These are phyloP conservation scores for Penicillium riverlandense DNA, from an alignment of 495 filamentous ascomycete genomes.

Conservation along the genomic window DNA sequence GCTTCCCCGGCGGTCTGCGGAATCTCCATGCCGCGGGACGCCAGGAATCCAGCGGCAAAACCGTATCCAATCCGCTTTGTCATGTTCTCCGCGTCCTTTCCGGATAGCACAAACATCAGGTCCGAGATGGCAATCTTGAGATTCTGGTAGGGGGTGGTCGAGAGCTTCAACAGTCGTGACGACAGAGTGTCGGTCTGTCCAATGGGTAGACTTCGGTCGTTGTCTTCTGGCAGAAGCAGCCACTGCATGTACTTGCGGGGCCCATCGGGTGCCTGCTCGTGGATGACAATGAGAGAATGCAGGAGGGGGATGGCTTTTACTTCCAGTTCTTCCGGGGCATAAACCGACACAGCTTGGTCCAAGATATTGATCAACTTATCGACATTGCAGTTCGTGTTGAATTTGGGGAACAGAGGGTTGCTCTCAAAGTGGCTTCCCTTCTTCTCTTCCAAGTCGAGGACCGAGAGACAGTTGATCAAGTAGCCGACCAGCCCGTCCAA, in stretches of 20 bases:
- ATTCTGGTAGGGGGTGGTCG: slow-evolving; percentile 63
- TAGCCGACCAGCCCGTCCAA: slow-evolving; percentile 54
- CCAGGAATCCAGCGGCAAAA: slow-evolving; percentile 82
- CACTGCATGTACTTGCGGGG: slow-evolving; percentile 56
- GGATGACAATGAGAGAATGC: slow-evolving; percentile 61
- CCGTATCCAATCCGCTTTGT: slow-evolving; percentile 86
- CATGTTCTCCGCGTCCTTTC: slow-evolving; percentile 62
- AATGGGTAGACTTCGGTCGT: slow-evolving; percentile 70
- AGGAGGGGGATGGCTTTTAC: slow-evolving; percentile 60
- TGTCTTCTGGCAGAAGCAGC: slow-evolving; percentile 68
- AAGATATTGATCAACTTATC: slow-evolving; percentile 69
- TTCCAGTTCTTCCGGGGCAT: slow-evolving; percentile 63
- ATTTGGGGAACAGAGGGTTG: slow-evolving; percentile 58
- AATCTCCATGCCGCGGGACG: slow-evolving; percentile 70
- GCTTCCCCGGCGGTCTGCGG: slow-evolving; percentile 59
- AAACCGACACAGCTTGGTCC: slow-evolving; percentile 52
- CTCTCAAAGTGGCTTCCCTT: slow-evolving; percentile 32
- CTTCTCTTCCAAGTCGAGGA: slow-evolving; percentile 58
- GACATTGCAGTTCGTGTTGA: slow-evolving; percentile 52
- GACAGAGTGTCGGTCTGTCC: slow-evolving; percentile 69
- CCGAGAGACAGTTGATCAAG: slow-evolving; percentile 74
- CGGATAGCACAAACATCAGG: slow-evolving; percentile 81
- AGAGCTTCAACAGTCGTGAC: slow-evolving; percentile 72
- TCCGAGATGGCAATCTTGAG: slow-evolving; percentile 69
- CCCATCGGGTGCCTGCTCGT: slow-evolving; percentile 61